Conservation (phyloP, 805 yeast genomes). For the Sugiyamaella chiloensis region DNA sequence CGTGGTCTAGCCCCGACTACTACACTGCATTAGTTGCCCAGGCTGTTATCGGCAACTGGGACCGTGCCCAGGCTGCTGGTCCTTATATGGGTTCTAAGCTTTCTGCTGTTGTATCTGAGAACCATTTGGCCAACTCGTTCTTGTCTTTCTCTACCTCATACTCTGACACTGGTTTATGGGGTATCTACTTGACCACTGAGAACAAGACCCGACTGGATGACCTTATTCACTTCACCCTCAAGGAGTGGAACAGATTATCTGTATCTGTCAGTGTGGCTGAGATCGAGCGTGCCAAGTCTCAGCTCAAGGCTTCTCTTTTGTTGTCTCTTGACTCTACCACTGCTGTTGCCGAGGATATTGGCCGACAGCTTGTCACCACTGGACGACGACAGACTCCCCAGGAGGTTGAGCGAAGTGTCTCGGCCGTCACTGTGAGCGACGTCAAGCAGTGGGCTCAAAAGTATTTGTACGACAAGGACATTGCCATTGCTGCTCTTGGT, state of each 20-base stretch:
- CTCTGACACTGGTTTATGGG: constrained; percentile 98
- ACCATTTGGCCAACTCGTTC: constrained; percentile 81
- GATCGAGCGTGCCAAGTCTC: constrained; percentile 92
- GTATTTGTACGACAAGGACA: constrained; percentile 69
- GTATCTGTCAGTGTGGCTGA: constrained; percentile 80
- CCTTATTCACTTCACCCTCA: constrained; percentile 68
- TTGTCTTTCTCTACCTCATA: constrained; percentile 97
- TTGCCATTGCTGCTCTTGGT: constrained; percentile 91
- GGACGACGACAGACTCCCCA: constrained; percentile 75
- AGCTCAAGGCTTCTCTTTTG: constrained; percentile 85
- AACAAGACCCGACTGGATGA: constrained; percentile 61
- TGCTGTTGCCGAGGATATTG: constrained; percentile 95
- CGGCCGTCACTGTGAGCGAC: constrained; percentile 71
- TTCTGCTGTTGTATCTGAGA: constrained; percentile 59
- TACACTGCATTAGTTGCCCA: constrained; percentile 94
- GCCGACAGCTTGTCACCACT: constrained; percentile 93
- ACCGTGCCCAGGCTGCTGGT: constrained; percentile 83
- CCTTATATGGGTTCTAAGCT: constrained; percentile 82
- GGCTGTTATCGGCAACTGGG: constrained; percentile 97
- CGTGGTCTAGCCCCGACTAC: constrained; percentile 95
- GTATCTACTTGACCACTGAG: constrained; percentile 86
- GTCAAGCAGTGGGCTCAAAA: constrained; percentile 86
- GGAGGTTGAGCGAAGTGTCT: constrained; percentile 71
- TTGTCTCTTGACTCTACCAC: constrained; percentile 92
- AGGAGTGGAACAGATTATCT: constrained; percentile 87